Percentiles rank a stretch among this genome's conserved stretches.
These are phyloP conservation scores for Ailanthus altissimus DNA, from an alignment of 345 rosid species.

Conservation along the genomic window DNA sequence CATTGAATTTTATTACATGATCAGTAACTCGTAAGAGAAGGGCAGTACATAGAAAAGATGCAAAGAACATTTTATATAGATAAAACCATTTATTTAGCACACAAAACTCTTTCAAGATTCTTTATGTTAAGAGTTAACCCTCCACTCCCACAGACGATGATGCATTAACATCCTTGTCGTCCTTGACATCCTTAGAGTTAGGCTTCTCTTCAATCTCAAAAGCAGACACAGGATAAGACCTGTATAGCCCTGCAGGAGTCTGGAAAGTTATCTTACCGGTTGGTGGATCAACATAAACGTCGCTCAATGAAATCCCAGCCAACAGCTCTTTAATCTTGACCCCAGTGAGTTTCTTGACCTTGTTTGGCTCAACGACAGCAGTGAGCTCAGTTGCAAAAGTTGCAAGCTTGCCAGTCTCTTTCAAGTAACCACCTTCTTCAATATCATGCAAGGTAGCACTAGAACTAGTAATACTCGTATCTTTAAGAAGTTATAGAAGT, in stretches of 20 bases:
- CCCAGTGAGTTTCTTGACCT: constrained; percentile 93
- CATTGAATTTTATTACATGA: background rate
- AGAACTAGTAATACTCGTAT: too few relatives aligned
- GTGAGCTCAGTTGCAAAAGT: constrained; percentile 75
- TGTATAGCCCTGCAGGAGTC: constrained; percentile 71
- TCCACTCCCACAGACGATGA: constrained; percentile 35
- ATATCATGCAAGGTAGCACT: constrained; percentile 77
- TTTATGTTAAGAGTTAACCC: constrained; percentile 5
- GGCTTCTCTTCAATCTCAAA: constrained; percentile 49
- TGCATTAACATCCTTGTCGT: constrained; percentile 34
- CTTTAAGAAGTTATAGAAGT: too few relatives aligned
- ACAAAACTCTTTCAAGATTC: background rate
- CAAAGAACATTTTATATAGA: background rate
- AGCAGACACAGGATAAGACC: constrained; percentile 71
- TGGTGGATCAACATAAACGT: constrained; percentile 56
- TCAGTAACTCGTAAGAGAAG: background rate
- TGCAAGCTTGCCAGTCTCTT: constrained; percentile 68
- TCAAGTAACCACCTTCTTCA: constrained; percentile 71
- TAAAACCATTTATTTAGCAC: background rate
- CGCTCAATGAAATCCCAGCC: constrained; percentile 61
- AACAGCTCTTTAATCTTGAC: constrained; percentile 91
- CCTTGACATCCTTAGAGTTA: constrained; percentile 32
- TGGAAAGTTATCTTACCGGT: constrained; percentile 70
- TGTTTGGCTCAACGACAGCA: constrained; percentile 53
- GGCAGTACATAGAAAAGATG: background rate